Evolutionary conservation across 1,139 yeast species (phyloP), one percentile per base, ranked within the genome.

Genomic region (Geotrichum australiense): DNA sequence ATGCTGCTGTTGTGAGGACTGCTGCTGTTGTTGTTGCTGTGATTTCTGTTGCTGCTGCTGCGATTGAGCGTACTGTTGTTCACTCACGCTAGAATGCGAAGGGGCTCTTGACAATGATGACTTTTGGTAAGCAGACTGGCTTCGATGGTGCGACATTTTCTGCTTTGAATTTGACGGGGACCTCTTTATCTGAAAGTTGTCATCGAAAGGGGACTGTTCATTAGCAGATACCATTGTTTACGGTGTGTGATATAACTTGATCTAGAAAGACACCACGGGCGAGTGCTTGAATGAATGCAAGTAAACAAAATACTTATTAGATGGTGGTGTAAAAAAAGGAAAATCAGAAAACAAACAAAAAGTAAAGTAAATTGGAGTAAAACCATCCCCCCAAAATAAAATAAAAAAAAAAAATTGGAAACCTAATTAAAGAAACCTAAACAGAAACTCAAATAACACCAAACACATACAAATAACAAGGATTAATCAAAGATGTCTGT

Each of bases 141-240:
- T 35, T 20, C 38, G 25, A n/a, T 28, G 38, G 26, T 35, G 38
- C 15, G 25, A 23, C n/a, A 15, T 31, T n/a, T n/a, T 20, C 11
- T 31, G 25, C 21, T 25, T 31, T 31, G 6, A 12, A 19, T n/a
- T 31, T 5, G 35, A 31, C 5, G 24, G 25, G n/a, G 35, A 12
- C 10, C 35, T n/a, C 10, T 40, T 37, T 16, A 41, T 32, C 33
- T 41, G 38, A 29, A 36, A 36, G 14, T 37, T 31, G 24, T 41
- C 44, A 19, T 41, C 44, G 22, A 41, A 41, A 15, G 44, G 44
- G 7, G 44, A 36, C 29, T 31, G 40, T 14, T 24, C 31, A 20
- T 27, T 25, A 19, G 41, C 32, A 11, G n/a, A n/a, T n/a, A n/a
- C n/a, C n/a, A n/a, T n/a, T n/a, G n/a, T n/a, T n/a, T n/a, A n/a